Conservation (phyloP, 192 early-diverging fungal genomes). For the Gonapodya prolifera region DNA sequence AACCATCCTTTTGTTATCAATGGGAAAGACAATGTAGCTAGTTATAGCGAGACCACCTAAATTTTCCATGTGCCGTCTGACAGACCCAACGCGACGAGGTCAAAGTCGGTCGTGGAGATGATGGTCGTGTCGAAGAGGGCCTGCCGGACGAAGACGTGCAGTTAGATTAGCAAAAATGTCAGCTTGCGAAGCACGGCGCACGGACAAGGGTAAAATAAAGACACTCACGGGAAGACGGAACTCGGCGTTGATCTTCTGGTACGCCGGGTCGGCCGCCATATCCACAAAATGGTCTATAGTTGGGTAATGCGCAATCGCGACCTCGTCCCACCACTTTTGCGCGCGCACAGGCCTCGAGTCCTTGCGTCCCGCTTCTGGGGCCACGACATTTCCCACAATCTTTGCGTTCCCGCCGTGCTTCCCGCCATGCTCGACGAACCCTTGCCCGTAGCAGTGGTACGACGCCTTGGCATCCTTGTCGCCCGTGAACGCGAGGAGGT, state of each 20-base stretch:
- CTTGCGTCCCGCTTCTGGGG: neutral
- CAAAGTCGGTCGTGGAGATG: neutral
- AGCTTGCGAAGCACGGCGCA: neutral
- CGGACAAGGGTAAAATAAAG: no score
- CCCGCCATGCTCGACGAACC: neutral
- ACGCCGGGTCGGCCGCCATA: neutral
- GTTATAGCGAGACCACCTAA: no score
- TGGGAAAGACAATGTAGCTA: no score
- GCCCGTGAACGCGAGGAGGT: neutral
- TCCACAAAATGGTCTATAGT: neutral
- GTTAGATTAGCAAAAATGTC: neutral
- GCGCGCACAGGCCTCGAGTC: neutral
- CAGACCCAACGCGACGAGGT: neutral
- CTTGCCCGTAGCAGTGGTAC: neutral
- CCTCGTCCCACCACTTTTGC: slow-evolving; percentile 6
- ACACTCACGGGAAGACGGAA: neutral
- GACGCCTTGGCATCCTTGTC: neutral
- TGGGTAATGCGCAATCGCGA: slow-evolving; percentile 3
- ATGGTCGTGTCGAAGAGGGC: slow-evolving; percentile 1
- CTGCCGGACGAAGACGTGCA: neutral
- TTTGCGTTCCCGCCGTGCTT: neutral
- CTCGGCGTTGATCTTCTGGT: neutral
- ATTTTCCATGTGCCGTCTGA: no score
- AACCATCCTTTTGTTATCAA: no score
- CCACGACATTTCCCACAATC: slow-evolving; percentile 2